Percentiles rank a stretch among this genome's conserved stretches.
Evolutionary conservation across 345 rosid species (phyloP).

Genomic region (Orychophragmus violaceus): DNA sequence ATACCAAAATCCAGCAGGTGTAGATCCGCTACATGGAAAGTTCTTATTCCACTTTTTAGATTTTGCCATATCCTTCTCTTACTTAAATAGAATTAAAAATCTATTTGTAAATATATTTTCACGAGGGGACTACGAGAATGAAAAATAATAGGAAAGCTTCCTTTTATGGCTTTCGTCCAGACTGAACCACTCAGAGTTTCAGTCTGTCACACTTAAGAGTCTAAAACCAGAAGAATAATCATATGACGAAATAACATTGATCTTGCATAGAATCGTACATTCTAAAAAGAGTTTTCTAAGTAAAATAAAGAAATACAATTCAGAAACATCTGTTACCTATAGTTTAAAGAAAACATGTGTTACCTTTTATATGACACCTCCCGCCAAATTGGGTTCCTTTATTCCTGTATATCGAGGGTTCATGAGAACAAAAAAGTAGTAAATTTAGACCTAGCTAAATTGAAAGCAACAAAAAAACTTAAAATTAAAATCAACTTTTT

Average conservation of each 20-base stretch:
- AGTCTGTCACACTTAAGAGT: conserved; percentile 21
- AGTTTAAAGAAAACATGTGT: no score
- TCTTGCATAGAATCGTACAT: background rate
- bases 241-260: background rate
- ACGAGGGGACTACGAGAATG: background rate
- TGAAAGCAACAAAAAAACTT: background rate
- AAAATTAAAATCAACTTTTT: background rate
- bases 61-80: conserved; percentile 20
- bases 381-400: conserved; percentile 26
- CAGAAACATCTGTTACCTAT: background rate
- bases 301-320: background rate
- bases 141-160: background rate
- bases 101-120: background rate
- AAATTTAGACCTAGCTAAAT: background rate
- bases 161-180: conserved; percentile 22
- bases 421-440: background rate
- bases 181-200: conserved; percentile 28
- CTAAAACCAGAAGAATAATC: conserved; percentile 17
- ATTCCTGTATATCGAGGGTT: background rate
- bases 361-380: conserved; percentile 35
- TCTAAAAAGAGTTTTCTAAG: background rate
- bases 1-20: conserved; percentile 12
- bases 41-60: conserved; percentile 30
- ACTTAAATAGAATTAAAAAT: background rate
- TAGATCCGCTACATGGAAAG: conserved; percentile 28